Evolutionary conservation across 164 flowering plant species (phyloP).

Genomic region (Annona cherimola): DNA sequence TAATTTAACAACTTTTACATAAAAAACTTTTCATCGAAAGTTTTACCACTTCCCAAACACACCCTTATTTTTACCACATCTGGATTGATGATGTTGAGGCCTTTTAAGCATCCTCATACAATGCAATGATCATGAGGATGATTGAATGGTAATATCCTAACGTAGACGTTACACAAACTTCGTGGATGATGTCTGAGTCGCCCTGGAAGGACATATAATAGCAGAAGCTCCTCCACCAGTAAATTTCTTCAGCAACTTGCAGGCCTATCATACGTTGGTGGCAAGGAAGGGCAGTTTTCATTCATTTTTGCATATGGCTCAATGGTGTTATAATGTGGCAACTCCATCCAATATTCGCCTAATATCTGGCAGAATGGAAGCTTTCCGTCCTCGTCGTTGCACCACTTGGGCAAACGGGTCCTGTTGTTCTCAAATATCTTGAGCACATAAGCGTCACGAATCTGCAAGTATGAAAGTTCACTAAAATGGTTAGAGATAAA

Average conservation of each 20-base stretch:
- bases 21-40: too few species aligned
- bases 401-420: slow-evolving; percentile 88
- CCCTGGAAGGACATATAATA: not conserved
- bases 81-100: not conserved
- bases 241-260: slow-evolving; percentile 40
- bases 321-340: slow-evolving; percentile 79
- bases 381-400: slow-evolving; percentile 42
- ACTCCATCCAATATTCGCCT: slow-evolving; percentile 92
- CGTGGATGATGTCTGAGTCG: not conserved
- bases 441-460: slow-evolving; percentile 94
- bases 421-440: slow-evolving; percentile 79
- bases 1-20: too few species aligned
- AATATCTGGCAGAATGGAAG: slow-evolving; percentile 92
- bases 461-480: slow-evolving; percentile 40
- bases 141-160: not conserved
- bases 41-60: too few species aligned
- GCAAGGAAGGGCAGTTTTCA: slow-evolving; percentile 90
- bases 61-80: not conserved
- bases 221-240: not conserved
- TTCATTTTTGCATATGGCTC: slow-evolving; percentile 93
- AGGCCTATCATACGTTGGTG: slow-evolving; percentile 83
- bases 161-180: not conserved
- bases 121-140: not conserved
- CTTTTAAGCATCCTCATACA: not conserved
- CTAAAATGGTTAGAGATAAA: not conserved